Base-by-base conservation (phyloP, 768 basidiomycete species). In the Lactarius hatsudake region DNA sequence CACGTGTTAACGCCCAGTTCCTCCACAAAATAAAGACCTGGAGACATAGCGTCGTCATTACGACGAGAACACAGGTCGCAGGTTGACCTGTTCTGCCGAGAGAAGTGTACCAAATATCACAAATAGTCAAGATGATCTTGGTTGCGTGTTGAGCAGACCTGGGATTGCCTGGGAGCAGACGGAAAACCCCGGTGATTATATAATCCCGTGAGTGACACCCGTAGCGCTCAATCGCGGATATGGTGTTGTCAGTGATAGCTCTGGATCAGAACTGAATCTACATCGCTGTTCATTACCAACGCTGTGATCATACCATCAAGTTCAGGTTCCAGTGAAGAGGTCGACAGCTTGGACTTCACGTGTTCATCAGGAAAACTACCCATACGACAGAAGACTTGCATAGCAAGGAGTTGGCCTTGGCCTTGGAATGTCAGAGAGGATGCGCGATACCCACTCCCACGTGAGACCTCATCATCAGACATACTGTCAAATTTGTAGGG, bases 291-390 rank as follows among this genome's bases (percentile, higher is more conserved):
- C 34, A 64, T 68, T 28, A 62, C 64, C 5, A 68, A 68, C 10
- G 60, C 67, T 9, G 61, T 62, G 15, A 68, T 66, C 43, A 60
- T 66, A 5, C 62, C 66, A 5, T 67, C 62, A 28, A 60, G 66
- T 55, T 67, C 66, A n/a, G 56, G 66, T 34, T 67, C 66, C 8
- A 67, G 66, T 45, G 66, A 64, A 60, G 66, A 64, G 9, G 53
- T 59, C 2, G 62, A 60, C 58, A 17, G 34, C 58, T 20, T 60
- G 62, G 53, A 17, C 59, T 8, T 56, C 54, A 43, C 57, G 53
- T 2, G 53, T 28, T 2, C 17, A 56, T 53, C 61, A 53, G 20
- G 56, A 34, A 58, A 36, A 42, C 23, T 54, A 53, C 32, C 30
- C 62, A 32, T 38, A 32, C 20, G 40, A 43, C 10, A 43, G 42